A percentile compares a stretch with the other conserved stretches of the same genome.
These are phyloP conservation scores for Sophora flavescens DNA, from an alignment of 306 rosid genomes.

Conservation along the genomic window DNA sequence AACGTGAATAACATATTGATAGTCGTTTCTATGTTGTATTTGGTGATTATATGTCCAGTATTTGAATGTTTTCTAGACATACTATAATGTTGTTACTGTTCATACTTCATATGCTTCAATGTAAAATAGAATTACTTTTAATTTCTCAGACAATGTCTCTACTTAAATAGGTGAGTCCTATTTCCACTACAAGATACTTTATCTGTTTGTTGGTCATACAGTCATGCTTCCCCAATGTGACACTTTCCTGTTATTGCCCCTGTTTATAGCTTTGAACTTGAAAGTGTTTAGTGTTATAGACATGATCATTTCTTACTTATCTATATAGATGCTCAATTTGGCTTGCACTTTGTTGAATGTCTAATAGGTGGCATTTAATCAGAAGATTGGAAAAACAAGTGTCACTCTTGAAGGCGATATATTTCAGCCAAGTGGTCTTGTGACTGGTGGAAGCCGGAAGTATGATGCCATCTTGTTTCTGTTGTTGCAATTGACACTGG, in stretches of 20 bases:
- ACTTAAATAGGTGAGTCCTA: slow-evolving; percentile 1
- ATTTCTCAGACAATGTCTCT: neutral
- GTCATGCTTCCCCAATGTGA: slow-evolving; percentile 5
- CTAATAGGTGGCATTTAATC: slow-evolving; percentile 84
- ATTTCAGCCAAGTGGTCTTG: slow-evolving; percentile 95
- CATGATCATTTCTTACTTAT: neutral
- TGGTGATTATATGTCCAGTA: neutral
- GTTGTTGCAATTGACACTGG: slow-evolving; percentile 20
- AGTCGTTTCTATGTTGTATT: neutral
- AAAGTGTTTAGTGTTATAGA: neutral
- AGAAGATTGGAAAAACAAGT: slow-evolving; percentile 75
- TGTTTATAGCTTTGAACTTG: neutral
- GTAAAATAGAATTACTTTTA: neutral
- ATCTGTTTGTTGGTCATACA: slow-evolving; percentile 18
- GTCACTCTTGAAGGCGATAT: slow-evolving; percentile 99
- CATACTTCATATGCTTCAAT: slow-evolving; percentile 24
- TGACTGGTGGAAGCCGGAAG: slow-evolving; percentile 99
- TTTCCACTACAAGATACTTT: slow-evolving; percentile 26
- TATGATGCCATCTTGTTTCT: slow-evolving; percentile 53
- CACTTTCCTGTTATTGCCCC: slow-evolving; percentile 1
- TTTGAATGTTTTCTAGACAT: neutral
- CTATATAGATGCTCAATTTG: slow-evolving; percentile 39
- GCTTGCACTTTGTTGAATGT: slow-evolving; percentile 42
- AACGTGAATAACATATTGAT: slow-evolving; percentile 18
- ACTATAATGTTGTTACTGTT: neutral